phyloP scores from a whole-genome alignment of 805 yeast genomes.

The Nakazawaea wickerhamii region DNA sequence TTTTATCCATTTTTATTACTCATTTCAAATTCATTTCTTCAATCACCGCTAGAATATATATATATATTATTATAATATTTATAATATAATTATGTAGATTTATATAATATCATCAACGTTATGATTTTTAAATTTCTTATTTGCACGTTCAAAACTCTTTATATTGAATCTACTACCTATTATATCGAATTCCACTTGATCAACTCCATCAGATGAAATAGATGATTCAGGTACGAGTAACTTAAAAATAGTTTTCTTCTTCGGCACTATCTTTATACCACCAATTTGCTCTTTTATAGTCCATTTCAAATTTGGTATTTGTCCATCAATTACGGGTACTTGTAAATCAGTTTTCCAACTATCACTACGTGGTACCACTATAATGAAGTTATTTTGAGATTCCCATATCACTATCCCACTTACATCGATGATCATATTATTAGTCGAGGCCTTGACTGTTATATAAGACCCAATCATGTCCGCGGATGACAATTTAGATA shows the following conservation, averaged over 20 bases:
- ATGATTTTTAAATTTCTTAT: slow-evolving; percentile 79
- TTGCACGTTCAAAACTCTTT: slow-evolving; percentile 75
- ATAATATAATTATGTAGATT: no score
- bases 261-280: slow-evolving; percentile 62
- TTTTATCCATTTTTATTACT: no score
- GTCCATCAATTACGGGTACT: slow-evolving; percentile 18
- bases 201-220: slow-evolving; percentile 22
- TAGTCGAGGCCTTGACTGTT: slow-evolving; percentile 52
- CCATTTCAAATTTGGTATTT: neutral
- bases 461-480: slow-evolving; percentile 78
- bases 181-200: slow-evolving; percentile 51
- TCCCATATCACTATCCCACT: slow-evolving; percentile 83
- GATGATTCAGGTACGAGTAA: slow-evolving; percentile 35
- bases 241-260: slow-evolving; percentile 59
- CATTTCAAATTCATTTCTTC: no score
- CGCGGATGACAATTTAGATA: slow-evolving; percentile 63
- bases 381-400: slow-evolving; percentile 62
- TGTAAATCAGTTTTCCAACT: slow-evolving; percentile 29
- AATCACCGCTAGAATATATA: no score
- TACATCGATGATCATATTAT: slow-evolving; percentile 52
- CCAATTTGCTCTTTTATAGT: slow-evolving; percentile 38
- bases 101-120: slow-evolving; percentile 50
- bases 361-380: slow-evolving; percentile 44
- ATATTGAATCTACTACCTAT: slow-evolving; percentile 76
- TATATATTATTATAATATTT: no score